These are phyloP conservation scores for Clitopilus hobsonii DNA, from an alignment of 768 basidiomycete species.

Conservation along the genomic window DNA sequence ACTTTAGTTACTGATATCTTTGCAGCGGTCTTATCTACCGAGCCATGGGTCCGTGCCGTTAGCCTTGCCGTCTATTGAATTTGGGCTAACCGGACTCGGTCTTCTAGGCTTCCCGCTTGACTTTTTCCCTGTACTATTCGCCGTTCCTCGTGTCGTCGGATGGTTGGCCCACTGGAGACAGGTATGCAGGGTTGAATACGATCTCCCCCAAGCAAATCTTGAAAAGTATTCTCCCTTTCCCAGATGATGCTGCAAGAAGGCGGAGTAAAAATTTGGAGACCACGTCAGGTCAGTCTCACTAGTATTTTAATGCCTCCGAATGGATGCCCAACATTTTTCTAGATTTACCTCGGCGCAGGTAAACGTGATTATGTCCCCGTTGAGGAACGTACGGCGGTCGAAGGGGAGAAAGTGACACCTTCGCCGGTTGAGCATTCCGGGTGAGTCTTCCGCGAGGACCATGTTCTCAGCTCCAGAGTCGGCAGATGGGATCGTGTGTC, in stretches of 20 bases:
- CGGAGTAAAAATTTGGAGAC: slow-evolving; percentile 93
- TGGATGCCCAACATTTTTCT: background rate
- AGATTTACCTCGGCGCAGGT: slow-evolving; percentile 76
- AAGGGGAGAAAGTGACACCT: slow-evolving; percentile 55
- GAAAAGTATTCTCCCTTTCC: slow-evolving; percentile 8
- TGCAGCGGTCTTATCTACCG: slow-evolving; percentile 83
- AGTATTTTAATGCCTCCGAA: slow-evolving; percentile 5
- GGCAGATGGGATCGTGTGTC: slow-evolving; percentile 20
- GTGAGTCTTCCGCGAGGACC: slow-evolving; percentile 39
- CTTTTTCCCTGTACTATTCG: slow-evolving; percentile 92
- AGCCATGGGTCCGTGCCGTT: slow-evolving; percentile 66
- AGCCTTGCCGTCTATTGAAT: background rate
- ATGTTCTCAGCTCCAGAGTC: slow-evolving; percentile 2
- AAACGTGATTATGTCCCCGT: slow-evolving; percentile 74
- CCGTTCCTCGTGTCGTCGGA: slow-evolving; percentile 87
- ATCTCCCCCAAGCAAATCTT: background rate
- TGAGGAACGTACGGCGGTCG: slow-evolving; percentile 50
- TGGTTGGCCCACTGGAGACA: slow-evolving; percentile 94
- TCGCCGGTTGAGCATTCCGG: slow-evolving; percentile 68
- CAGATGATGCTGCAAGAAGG: slow-evolving; percentile 90
- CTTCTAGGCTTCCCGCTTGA: slow-evolving; percentile 80
- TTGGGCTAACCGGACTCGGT: slow-evolving; percentile 8
- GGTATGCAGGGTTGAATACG: slow-evolving; percentile 31
- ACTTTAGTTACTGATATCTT: slow-evolving; percentile 3
- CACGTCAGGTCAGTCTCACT: slow-evolving; percentile 56